Conservation (phyloP, 148 eudicot genomes). For the Euryodendron excelsum region DNA sequence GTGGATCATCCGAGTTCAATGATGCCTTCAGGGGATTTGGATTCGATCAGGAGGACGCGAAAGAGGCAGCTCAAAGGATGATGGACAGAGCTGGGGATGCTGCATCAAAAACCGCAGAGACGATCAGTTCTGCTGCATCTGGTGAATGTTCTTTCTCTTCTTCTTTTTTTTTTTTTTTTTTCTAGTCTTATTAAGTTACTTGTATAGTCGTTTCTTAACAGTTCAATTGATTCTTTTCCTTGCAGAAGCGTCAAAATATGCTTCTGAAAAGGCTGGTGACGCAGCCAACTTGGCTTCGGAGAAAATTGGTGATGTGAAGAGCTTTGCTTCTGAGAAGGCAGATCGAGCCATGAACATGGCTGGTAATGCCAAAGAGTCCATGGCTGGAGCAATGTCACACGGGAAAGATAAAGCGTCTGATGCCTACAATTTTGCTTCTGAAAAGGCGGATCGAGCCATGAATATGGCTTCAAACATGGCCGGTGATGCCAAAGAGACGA, state of each 20-base stretch:
- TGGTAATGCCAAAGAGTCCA: conserved; percentile 9
- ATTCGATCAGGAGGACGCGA: conserved; percentile 9
- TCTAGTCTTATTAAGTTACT: too few relatives aligned
- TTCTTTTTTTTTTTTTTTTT: neutral
- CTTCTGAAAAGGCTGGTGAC: conserved; percentile 28
- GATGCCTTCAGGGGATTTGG: conserved; percentile 25
- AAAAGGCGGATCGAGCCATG: conserved; percentile 7
- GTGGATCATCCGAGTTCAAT: neutral
- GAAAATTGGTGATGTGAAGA: conserved; percentile 15
- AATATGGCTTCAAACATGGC: conserved; percentile 12
- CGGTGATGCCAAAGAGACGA: neutral
- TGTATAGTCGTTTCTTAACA: neutral
- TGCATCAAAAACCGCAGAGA: conserved; percentile 30
- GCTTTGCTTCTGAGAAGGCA: conserved; percentile 10
- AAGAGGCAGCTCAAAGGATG: conserved; percentile 24
- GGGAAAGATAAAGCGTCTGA: conserved; percentile 16
- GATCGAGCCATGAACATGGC: conserved; percentile 18
- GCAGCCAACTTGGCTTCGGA: conserved; percentile 21
- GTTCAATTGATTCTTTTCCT: neutral
- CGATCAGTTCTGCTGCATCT: conserved; percentile 31
- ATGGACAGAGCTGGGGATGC: conserved; percentile 25
- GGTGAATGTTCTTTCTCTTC: too few relatives aligned
- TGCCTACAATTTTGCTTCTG: neutral
- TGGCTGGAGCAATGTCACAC: conserved; percentile 1
- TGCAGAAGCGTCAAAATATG: conserved; percentile 32